phyloP scores from a whole-genome alignment of 768 basidiomycete genomes.

The Tylopilus intermedius region DNA sequence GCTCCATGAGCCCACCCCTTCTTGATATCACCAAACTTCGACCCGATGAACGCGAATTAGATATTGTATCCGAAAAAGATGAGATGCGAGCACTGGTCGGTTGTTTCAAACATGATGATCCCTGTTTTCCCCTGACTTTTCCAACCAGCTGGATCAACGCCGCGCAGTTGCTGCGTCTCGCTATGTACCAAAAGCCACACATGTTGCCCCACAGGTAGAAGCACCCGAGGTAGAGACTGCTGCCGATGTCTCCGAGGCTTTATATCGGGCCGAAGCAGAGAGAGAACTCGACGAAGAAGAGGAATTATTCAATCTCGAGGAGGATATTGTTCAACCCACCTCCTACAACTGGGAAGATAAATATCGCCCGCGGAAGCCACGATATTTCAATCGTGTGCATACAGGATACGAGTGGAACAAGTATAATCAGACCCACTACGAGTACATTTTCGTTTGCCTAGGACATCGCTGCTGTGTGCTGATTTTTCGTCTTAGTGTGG shows the following conservation, averaged over 20 bases:
- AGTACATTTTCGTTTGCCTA: slow-evolving; percentile 43
- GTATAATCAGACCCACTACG: slow-evolving; percentile 99
- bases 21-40: slow-evolving; percentile 67
- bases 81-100: slow-evolving; percentile 63
- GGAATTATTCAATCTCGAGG: slow-evolving; percentile 91
- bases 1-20: slow-evolving; percentile 80
- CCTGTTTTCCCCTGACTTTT: slow-evolving; percentile 4
- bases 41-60: slow-evolving; percentile 76
- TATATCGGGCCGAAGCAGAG: slow-evolving; percentile 88
- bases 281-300: slow-evolving; percentile 94
- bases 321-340: slow-evolving; percentile 75
- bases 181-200: slow-evolving; percentile 76
- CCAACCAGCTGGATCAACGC: slow-evolving; percentile 61
- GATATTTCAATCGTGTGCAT: slow-evolving; percentile 98
- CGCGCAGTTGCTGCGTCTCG: slow-evolving; percentile 77
- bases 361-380: slow-evolving; percentile 92
- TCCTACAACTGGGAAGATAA: slow-evolving; percentile 99
- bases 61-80: slow-evolving; percentile 66
- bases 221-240: slow-evolving; percentile 54
- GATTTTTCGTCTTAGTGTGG: slow-evolving; percentile 54
- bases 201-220: slow-evolving; percentile 53
- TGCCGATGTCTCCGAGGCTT: slow-evolving; percentile 77
- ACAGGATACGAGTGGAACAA: slow-evolving; percentile 99
- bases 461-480: slow-evolving; percentile 2
- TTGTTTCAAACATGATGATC: slow-evolving; percentile 3